Evolutionary conservation across 164 flowering plant genomes (phyloP).

Genomic region (Chimonanthus salicifolius): DNA sequence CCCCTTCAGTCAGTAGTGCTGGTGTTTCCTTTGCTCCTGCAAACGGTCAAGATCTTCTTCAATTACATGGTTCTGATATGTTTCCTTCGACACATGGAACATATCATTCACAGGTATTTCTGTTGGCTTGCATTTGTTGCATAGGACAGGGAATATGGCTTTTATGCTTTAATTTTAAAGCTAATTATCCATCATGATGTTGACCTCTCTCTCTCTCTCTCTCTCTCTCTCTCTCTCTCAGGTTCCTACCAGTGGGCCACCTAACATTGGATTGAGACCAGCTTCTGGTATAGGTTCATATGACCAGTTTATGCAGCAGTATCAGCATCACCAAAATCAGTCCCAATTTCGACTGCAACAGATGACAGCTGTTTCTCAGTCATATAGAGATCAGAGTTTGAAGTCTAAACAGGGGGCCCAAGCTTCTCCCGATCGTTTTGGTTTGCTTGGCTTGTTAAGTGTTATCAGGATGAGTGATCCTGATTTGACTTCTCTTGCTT

Average conservation of each 20-base stretch:
- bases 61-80: constrained; percentile 70
- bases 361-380: constrained; percentile 60
- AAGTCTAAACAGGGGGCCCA: constrained; percentile 64
- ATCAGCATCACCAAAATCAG: constrained; percentile 54
- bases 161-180: no score
- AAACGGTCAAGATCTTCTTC: constrained; percentile 73
- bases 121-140: no score
- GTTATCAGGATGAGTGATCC: constrained; percentile 74
- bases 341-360: constrained; percentile 48
- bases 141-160: not conserved
- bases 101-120: no score
- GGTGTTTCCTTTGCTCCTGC: constrained; percentile 58
- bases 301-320: constrained; percentile 86
- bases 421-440: constrained; percentile 62
- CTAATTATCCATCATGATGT: no score
- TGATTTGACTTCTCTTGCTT: constrained; percentile 38
- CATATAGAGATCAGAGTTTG: constrained; percentile 69
- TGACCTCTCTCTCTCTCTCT: not conserved
- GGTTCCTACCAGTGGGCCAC: constrained; percentile 64
- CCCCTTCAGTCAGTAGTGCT: constrained; percentile 56
- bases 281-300: constrained; percentile 64
- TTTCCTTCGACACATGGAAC: constrained; percentile 14
- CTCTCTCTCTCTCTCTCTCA: constrained; percentile 1
- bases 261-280: constrained; percentile 79
- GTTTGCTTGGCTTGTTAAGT: constrained; percentile 81